Evolutionary conservation across 768 basidiomycete species (phyloP), one percentile per base, ranked within the genome.

Genomic region (Multifurca ochricompacta): DNA sequence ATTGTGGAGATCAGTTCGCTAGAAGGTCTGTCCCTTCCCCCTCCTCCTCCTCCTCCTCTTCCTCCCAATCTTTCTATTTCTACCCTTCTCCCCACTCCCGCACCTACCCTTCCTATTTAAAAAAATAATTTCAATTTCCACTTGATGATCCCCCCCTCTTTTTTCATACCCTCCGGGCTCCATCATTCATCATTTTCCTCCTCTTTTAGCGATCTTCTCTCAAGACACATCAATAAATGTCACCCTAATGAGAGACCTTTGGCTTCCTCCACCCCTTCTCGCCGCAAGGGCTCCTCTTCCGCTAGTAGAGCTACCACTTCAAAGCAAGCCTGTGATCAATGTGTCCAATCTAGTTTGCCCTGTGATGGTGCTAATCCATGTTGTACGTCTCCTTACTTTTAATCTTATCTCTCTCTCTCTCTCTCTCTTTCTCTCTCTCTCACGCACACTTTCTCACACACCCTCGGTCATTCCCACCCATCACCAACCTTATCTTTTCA

Each of bases 1-100:
- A 83, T 59, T 92, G 90, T 68, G 89, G 89, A 34, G 90, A 92
- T 72, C 88, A 91, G 70, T 92, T 92, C 65, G 90, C 90, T 2
- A 70, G 90, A 65, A 90, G 88, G 88, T 85, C 42, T 10, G 67
- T 66, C 48, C 52, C n/a, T 13, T n/a, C 18, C 19, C 9, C 27
- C 11, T 47, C n/a, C 7, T 40, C 16, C 13, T 11, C 19, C 16
- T 25, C 19, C 10, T 25, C 23, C 2, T 27, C 32, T 35, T n/a
- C 35, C 34, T 48, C n/a, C n/a, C n/a, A n/a, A n/a, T n/a, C n/a
- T n/a, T n/a, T n/a, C n/a, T n/a, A n/a, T n/a, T n/a, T n/a, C 23
- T 31, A 14, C 35, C 18, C 21, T 58, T 47, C 25, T 39, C 21
- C 44, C 39, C 39, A 53, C 53, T 39, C 11, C 34, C 36, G 31